Conservation (phyloP, 2,329 filamentous ascomycete species). For the Botrytis medusae region DNA sequence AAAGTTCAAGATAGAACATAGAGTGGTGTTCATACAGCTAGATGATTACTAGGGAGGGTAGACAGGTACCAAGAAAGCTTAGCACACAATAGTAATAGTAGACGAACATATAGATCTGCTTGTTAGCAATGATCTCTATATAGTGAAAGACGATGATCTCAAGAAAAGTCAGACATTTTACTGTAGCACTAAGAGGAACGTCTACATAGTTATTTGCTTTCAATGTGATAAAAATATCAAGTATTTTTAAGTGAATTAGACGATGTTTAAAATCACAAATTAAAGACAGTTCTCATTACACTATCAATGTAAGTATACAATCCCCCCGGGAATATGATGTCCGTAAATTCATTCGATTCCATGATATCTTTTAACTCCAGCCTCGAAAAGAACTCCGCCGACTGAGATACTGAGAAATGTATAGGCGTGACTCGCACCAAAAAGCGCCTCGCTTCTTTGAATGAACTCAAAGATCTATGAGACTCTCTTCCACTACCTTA, state of each 20-base stretch:
- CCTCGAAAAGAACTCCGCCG: background rate
- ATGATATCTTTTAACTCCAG: constrained; percentile 15
- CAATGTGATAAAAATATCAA: background rate
- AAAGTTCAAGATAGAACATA: background rate
- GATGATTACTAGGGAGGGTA: background rate
- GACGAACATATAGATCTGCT: background rate
- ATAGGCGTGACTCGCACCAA: background rate
- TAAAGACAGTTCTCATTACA: constrained; percentile 6
- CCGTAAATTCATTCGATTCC: constrained; percentile 8
- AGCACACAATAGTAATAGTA: background rate
- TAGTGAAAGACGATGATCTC: background rate
- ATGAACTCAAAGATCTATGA: constrained; percentile 71
- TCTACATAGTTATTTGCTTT: background rate
- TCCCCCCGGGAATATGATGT: background rate
- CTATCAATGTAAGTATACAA: constrained; percentile 6
- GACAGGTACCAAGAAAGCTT: background rate
- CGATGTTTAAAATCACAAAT: background rate
- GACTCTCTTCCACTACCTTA: constrained; percentile 67
- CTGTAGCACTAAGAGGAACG: background rate
- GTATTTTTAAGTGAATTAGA: background rate
- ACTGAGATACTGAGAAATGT: background rate
- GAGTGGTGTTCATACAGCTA: background rate
- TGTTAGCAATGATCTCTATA: background rate
- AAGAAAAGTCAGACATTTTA: background rate
- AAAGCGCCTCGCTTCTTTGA: constrained; percentile 8